These are phyloP conservation scores for Botryotinia convoluta DNA, from an alignment of 2,329 filamentous ascomycete species.

Conservation along the genomic window DNA sequence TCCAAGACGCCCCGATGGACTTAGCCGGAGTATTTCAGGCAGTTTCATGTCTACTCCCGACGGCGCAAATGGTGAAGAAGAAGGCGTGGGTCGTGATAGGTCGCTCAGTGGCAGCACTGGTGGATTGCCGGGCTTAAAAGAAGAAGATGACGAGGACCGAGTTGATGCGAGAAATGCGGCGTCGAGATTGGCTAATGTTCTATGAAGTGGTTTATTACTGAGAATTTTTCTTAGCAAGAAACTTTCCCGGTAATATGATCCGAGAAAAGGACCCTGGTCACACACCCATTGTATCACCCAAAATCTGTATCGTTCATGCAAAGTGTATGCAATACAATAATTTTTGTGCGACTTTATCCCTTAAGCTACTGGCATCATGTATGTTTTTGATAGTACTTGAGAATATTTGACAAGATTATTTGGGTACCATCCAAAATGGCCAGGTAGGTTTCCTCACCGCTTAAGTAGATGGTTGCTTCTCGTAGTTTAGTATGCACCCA, in stretches of 20 bases:
- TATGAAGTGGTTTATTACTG: slow-evolving; percentile 9
- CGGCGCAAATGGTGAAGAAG: slow-evolving; percentile 55
- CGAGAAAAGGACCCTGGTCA: slow-evolving; percentile 14
- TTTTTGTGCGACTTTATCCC: slow-evolving; percentile 18
- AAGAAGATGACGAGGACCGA: slow-evolving; percentile 88
- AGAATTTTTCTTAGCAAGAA: neutral
- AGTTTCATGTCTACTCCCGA: slow-evolving; percentile 66
- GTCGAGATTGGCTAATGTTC: slow-evolving; percentile 60
- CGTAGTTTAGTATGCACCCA: neutral
- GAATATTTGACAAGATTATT: slow-evolving; percentile 6
- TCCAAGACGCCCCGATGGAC: slow-evolving; percentile 70
- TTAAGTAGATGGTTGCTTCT: slow-evolving; percentile 7
- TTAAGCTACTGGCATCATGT: slow-evolving; percentile 14
- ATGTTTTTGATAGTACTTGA: slow-evolving; percentile 7
- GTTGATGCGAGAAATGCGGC: slow-evolving; percentile 95
- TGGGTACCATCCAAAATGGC: slow-evolving; percentile 6
- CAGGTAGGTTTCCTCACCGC: slow-evolving; percentile 14
- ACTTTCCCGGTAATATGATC: slow-evolving; percentile 16
- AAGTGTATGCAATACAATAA: slow-evolving; percentile 22
- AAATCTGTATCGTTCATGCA: slow-evolving; percentile 22
- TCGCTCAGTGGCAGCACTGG: slow-evolving; percentile 36
- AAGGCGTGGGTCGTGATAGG: slow-evolving; percentile 40
- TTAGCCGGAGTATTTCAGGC: slow-evolving; percentile 73
- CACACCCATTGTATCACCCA: slow-evolving; percentile 15
- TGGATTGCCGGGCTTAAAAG: slow-evolving; percentile 59